phyloP scores from a whole-genome alignment of 2,329 filamentous ascomycete genomes.

The Cercospora sojina region DNA sequence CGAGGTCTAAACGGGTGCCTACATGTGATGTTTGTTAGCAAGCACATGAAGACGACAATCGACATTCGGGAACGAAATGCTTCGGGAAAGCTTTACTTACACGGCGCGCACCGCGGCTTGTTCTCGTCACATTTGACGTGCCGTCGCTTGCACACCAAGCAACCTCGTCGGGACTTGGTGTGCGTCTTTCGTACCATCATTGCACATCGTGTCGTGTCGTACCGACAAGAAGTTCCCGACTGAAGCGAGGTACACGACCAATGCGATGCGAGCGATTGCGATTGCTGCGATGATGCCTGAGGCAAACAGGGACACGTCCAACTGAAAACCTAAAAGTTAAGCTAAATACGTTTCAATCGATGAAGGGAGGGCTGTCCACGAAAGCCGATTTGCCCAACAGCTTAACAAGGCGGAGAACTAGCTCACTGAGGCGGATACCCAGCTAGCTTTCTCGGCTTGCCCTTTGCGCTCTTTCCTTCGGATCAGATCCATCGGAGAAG shows the following conservation, averaged over 20 bases:
- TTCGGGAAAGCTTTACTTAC: constrained; percentile 7
- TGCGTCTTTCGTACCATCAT: constrained; percentile 24
- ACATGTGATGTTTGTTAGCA: background rate
- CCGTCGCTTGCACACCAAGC: constrained; percentile 27
- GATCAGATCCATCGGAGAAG: background rate
- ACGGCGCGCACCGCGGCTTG: constrained; percentile 10
- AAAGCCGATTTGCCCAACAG: background rate
- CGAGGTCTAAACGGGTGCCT: constrained; percentile 23
- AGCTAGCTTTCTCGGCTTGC: background rate
- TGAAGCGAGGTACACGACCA: constrained; percentile 2
- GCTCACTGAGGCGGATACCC: background rate
- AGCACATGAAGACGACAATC: background rate
- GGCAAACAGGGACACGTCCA: no score
- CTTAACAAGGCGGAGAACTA: background rate
- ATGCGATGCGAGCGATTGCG: background rate
- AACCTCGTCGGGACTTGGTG: constrained; percentile 27
- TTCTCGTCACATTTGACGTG: constrained; percentile 26
- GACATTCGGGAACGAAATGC: background rate
- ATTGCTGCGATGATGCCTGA: background rate
- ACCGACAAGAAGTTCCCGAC: background rate
- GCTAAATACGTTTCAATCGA: background rate
- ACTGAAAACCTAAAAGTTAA: no score
- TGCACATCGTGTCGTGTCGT: background rate
- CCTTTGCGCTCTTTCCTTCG: background rate
- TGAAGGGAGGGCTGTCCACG: background rate